These are phyloP conservation scores for Physcomitrium patens DNA, from an alignment of 225 moss, liverwort and hornwort genomes.

Conservation along the genomic window DNA sequence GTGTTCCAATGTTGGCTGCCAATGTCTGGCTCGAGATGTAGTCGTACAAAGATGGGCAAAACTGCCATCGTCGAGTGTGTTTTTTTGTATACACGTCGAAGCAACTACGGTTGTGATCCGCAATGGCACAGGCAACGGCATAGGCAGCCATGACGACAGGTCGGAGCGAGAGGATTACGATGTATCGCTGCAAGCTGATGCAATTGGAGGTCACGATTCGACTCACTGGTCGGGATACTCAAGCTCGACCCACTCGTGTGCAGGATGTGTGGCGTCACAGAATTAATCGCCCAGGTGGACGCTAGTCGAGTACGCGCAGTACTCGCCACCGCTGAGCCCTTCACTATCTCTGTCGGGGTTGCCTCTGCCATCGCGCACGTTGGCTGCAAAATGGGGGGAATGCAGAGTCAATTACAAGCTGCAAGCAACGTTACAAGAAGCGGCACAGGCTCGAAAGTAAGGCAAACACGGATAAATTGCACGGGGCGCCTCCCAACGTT, in stretches of 20 bases:
- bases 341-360: conserved; percentile 83
- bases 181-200: conserved; percentile 62
- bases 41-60: too few species aligned
- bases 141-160: conserved; percentile 81
- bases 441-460: conserved; percentile 58
- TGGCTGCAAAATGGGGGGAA: conserved; percentile 72
- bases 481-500: too few species aligned
- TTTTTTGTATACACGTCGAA: too few species aligned
- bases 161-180: conserved; percentile 72
- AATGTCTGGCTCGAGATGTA: too few species aligned
- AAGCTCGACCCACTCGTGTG: conserved; percentile 43
- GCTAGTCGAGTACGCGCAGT: too few species aligned
- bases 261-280: conserved; percentile 72
- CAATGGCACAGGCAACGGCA: too few species aligned
- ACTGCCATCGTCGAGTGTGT: too few species aligned
- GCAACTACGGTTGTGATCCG: too few species aligned
- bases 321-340: conserved; percentile 82
- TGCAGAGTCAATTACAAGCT: conserved; percentile 42
- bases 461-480: conserved; percentile 57
- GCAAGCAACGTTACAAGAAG: conserved; percentile 61
- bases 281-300: conserved; percentile 90
- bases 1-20: too few species aligned
- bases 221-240: conserved; percentile 56
- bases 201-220: conserved; percentile 53
- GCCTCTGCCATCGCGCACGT: conserved; percentile 78